Evolutionary conservation across 345 rosid genomes (phyloP).

Genomic region (Boechera stricta): DNA sequence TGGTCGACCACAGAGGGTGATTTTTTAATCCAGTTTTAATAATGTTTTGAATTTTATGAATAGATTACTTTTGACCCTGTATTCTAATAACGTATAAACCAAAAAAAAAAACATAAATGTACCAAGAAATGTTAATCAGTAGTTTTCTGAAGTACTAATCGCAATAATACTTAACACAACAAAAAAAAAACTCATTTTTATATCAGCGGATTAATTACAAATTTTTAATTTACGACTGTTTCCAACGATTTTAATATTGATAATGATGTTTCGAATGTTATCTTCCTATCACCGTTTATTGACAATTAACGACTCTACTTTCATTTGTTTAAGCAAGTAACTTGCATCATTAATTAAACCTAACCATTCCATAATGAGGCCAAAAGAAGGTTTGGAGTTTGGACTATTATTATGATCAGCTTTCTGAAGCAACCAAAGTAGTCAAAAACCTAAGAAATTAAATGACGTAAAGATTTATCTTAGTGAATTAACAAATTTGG

Average conservation of each 20-base stretch:
- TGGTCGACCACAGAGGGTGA: background rate
- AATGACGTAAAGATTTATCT: slow-evolving; percentile 15
- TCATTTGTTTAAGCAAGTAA: slow-evolving; percentile 45
- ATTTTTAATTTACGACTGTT: too few relatives aligned
- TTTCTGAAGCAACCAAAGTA: slow-evolving; percentile 44
- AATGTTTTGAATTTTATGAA: background rate
- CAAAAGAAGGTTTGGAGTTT: slow-evolving; percentile 29
- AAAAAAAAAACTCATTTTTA: too few relatives aligned
- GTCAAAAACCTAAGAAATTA: slow-evolving; percentile 11
- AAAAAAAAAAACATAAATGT: too few relatives aligned
- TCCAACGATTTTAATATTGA: slow-evolving; percentile 11
- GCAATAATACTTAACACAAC: too few relatives aligned
- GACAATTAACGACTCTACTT: slow-evolving; percentile 38
- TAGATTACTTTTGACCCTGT: background rate
- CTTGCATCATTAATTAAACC: slow-evolving; percentile 39
- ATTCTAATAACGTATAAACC: too few relatives aligned
- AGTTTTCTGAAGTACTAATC: too few relatives aligned
- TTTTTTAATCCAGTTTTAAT: background rate
- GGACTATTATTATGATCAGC: slow-evolving; percentile 33
- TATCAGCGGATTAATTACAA: too few relatives aligned
- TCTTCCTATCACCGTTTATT: slow-evolving; percentile 12
- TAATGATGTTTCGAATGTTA: slow-evolving; percentile 21
- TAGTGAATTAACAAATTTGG: slow-evolving; percentile 12
- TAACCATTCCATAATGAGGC: slow-evolving; percentile 36
- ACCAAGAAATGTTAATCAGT: too few relatives aligned